Conservation (phyloP, 2,329 filamentous ascomycete species). For the Mycosphaerella sp. region DNA sequence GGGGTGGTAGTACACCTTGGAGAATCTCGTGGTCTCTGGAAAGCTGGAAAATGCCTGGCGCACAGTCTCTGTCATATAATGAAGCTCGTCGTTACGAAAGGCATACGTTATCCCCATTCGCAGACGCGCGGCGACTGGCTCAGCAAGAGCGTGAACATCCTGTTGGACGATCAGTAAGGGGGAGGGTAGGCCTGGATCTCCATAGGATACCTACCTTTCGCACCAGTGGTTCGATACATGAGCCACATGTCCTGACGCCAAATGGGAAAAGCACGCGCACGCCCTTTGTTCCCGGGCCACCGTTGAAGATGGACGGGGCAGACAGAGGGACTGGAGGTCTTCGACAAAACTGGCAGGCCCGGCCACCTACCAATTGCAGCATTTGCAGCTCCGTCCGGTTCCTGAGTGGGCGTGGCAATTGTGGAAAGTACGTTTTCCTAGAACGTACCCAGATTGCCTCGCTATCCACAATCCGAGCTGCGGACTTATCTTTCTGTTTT, state of each 20-base stretch:
- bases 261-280: slow-evolving; percentile 67
- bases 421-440: slow-evolving; percentile 57
- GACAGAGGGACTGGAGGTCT: slow-evolving; percentile 33
- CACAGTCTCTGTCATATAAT: slow-evolving; percentile 53
- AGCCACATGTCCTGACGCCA: slow-evolving; percentile 57
- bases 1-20: slow-evolving; percentile 59
- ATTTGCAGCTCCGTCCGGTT: slow-evolving; percentile 64
- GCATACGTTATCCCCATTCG: slow-evolving; percentile 64
- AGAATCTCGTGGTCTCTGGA: slow-evolving; percentile 47
- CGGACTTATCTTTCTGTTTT: slow-evolving; percentile 11
- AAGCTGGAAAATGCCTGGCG: slow-evolving; percentile 48
- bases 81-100: slow-evolving; percentile 55
- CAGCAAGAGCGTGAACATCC: slow-evolving; percentile 63
- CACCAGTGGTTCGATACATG: slow-evolving; percentile 55
- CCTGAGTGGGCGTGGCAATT: slow-evolving; percentile 62
- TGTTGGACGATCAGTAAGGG: slow-evolving; percentile 34
- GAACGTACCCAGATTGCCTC: slow-evolving; percentile 66
- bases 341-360: slow-evolving; percentile 62
- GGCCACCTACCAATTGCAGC: slow-evolving; percentile 63
- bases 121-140: slow-evolving; percentile 54
- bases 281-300: slow-evolving; percentile 56
- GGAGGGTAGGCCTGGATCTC: background rate
- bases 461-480: slow-evolving; percentile 44
- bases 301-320: slow-evolving; percentile 45
- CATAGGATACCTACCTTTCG: slow-evolving; percentile 54